A percentile compares a stretch with the other conserved stretches of the same genome.
Evolutionary conservation across 306 rosid species (phyloP).

Genomic region (Vicia faba): DNA sequence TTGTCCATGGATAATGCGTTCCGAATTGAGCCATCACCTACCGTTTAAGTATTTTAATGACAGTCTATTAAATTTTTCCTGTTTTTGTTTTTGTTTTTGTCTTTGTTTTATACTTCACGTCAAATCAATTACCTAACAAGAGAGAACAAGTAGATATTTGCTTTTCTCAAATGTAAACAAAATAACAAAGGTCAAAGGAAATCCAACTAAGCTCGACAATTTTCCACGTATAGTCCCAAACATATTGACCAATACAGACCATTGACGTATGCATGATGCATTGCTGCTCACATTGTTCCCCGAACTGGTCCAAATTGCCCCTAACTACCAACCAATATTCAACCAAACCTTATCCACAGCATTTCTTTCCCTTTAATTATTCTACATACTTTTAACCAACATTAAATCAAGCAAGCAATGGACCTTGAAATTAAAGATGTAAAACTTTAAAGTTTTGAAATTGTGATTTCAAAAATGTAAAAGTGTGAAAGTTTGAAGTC

Average conservation of each 20-base stretch:
- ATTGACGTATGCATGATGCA: conserved; percentile 16
- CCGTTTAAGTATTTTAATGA: background rate
- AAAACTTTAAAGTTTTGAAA: too few species aligned
- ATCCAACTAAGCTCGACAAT: background rate
- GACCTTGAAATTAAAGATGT: too few species aligned
- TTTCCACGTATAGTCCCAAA: background rate
- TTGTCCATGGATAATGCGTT: background rate
- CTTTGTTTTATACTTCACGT: background rate
- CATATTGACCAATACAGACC: background rate
- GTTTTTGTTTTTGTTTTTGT: too few species aligned
- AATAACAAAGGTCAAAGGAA: background rate
- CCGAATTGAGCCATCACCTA: background rate
- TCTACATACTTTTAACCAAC: too few species aligned
- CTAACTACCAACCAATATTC: too few species aligned
- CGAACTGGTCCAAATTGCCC: too few species aligned
- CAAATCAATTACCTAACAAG: conserved; percentile 5
- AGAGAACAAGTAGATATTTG: background rate
- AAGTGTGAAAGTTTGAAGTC: too few species aligned
- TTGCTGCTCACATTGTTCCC: too few species aligned
- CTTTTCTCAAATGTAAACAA: background rate
- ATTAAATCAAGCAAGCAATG: too few species aligned
- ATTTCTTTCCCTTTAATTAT: too few species aligned
- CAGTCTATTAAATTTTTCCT: background rate
- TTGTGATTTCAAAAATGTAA: too few species aligned
- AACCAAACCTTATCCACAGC: too few species aligned